Evolutionary conservation across 2,329 filamentous ascomycete genomes (phyloP).

Genomic region (Coniochaeta sp.): DNA sequence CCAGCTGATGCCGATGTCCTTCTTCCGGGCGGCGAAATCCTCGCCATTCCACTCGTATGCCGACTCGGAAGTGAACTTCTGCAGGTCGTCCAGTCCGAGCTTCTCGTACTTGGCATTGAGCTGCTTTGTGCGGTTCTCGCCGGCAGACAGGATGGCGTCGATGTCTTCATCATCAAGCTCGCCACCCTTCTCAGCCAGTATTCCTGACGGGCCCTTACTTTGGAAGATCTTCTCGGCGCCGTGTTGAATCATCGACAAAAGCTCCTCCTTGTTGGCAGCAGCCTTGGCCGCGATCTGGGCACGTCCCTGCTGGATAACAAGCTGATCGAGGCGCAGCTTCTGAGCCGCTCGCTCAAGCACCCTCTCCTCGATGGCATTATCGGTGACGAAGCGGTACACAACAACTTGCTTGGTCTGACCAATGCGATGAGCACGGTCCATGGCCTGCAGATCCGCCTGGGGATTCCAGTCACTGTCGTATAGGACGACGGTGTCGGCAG

Average conservation of each 20-base stretch:
- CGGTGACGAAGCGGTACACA: slow-evolving; percentile 94
- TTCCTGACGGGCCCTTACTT: slow-evolving; percentile 57
- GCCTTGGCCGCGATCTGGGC: slow-evolving; percentile 86
- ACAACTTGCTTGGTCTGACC: slow-evolving; percentile 97
- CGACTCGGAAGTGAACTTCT: slow-evolving; percentile 96
- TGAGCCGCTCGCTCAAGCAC: slow-evolving; percentile 94
- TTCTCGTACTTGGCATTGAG: slow-evolving; percentile 94
- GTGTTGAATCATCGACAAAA: slow-evolving; percentile 97
- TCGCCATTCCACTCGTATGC: slow-evolving; percentile 99
- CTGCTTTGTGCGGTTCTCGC: slow-evolving; percentile 81
- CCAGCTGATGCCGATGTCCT: slow-evolving; percentile 89
- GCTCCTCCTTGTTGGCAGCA: slow-evolving; percentile 90
- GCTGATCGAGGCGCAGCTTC: slow-evolving; percentile 89
- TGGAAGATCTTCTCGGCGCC: slow-evolving; percentile 93
- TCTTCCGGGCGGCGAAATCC: slow-evolving; percentile 86
- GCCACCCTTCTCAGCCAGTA: slow-evolving; percentile 48
- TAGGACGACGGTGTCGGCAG: slow-evolving; percentile 89
- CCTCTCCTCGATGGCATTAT: slow-evolving; percentile 98
- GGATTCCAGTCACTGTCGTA: slow-evolving; percentile 99
- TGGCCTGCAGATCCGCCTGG: slow-evolving; percentile 94
- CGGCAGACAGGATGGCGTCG: slow-evolving; percentile 76
- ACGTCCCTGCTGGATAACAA: slow-evolving; percentile 96
- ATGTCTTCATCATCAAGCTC: slow-evolving; percentile 84
- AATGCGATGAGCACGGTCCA: slow-evolving; percentile 98
- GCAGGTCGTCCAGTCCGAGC: slow-evolving; percentile 89